These are phyloP conservation scores for Hortiboletus campestris DNA, from an alignment of 768 basidiomycete genomes.

Conservation along the genomic window DNA sequence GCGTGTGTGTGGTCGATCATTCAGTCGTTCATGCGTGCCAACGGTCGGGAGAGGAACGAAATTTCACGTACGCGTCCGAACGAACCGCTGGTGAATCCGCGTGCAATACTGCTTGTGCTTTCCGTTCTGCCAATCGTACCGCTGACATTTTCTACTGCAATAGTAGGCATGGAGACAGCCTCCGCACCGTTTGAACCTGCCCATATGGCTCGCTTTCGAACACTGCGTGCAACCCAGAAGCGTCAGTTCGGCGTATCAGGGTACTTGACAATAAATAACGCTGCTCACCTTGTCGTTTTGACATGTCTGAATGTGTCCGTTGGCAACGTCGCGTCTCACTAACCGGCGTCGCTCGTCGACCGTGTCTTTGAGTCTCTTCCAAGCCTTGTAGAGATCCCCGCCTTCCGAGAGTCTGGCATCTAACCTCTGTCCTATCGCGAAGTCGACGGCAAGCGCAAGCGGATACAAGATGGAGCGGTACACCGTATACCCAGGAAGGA, in stretches of 20 bases:
- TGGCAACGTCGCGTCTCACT: conserved; percentile 15
- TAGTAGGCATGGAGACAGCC: conserved; percentile 32
- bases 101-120: conserved; percentile 28
- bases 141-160: conserved; percentile 27
- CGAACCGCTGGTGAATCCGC: conserved; percentile 19
- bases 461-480: conserved; percentile 25
- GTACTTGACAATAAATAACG: background rate
- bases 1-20: background rate
- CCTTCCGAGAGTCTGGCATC: conserved; percentile 12
- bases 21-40: background rate
- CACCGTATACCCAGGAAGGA: conserved; percentile 25
- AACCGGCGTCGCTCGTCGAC: conserved; percentile 21
- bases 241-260: background rate
- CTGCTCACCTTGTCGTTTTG: conserved; percentile 22
- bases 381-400: conserved; percentile 22
- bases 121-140: conserved; percentile 27
- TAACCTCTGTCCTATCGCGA: conserved; percentile 1
- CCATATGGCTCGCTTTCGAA: conserved; percentile 13
- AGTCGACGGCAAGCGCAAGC: conserved; percentile 10
- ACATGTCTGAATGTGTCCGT: conserved; percentile 25
- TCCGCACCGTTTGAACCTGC: conserved; percentile 25
- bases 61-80: conserved; percentile 15
- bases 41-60: background rate
- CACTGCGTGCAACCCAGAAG: conserved; percentile 11
- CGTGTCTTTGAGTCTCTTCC: conserved; percentile 17